These are phyloP conservation scores for Candida mesenterica DNA, from an alignment of 1,139 yeast genomes.

Conservation along the genomic window DNA sequence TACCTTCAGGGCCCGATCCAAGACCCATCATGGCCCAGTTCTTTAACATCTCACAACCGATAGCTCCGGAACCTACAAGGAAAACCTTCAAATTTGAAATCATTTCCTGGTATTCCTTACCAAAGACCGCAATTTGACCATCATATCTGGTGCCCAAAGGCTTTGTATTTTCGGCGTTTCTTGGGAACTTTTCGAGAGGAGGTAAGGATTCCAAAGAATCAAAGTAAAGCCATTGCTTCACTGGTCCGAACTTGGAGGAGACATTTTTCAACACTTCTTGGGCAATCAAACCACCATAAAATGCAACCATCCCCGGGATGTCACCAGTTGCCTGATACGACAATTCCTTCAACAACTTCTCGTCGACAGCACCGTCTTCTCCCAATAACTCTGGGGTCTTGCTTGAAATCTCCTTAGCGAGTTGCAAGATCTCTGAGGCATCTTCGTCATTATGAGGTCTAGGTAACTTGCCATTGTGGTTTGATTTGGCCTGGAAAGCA, in stretches of 20 bases:
- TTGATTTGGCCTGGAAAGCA: constrained; percentile 55
- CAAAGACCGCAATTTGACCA: constrained; percentile 91
- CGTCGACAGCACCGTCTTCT: constrained; percentile 59
- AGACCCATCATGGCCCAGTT: constrained; percentile 98
- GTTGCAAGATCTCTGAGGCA: constrained; percentile 62
- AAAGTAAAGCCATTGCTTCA: constrained; percentile 87
- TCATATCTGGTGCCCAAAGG: constrained; percentile 87
- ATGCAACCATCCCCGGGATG: constrained; percentile 84
- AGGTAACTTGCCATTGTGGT: constrained; percentile 59
- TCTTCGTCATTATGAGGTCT: constrained; percentile 74
- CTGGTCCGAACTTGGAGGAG: constrained; percentile 89
- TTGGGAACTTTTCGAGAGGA: constrained; percentile 49
- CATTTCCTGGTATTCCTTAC: constrained; percentile 68
- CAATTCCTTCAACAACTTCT: constrained; percentile 64
- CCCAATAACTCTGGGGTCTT: constrained; percentile 24
- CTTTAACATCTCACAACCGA: constrained; percentile 98
- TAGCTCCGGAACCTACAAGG: constrained; percentile 97
- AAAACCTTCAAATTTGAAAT: constrained; percentile 79
- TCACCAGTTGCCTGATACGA: constrained; percentile 90
- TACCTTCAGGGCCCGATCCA: constrained; percentile 88
- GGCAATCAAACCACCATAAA: constrained; percentile 92
- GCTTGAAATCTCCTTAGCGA: constrained; percentile 45
- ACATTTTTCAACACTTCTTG: constrained; percentile 95
- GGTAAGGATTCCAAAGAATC: constrained; percentile 94
- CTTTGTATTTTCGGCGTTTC: constrained; percentile 69